These are phyloP conservation scores for Terana coerulea DNA, from an alignment of 768 basidiomycete species.

Conservation along the genomic window DNA sequence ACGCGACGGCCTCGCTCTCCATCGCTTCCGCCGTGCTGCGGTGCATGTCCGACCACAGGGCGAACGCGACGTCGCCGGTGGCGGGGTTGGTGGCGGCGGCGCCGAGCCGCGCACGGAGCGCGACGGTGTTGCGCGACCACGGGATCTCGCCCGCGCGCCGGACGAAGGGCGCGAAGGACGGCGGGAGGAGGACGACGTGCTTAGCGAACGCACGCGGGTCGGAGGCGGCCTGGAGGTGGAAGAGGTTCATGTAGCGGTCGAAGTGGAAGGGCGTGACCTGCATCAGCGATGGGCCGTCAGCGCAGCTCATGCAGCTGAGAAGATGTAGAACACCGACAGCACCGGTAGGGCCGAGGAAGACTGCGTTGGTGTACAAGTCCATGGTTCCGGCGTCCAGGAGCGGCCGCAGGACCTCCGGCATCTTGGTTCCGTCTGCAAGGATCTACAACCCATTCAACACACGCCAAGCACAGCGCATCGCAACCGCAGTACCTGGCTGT, in stretches of 20 bases:
- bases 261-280: constrained; percentile 23
- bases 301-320: not conserved
- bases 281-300: not conserved
- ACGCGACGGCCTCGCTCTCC: constrained; percentile 12
- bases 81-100: no score
- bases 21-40: constrained; percentile 9
- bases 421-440: constrained; percentile 3
- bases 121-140: not conserved
- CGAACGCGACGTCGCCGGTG: not conserved
- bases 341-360: constrained; percentile 21
- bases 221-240: constrained; percentile 20
- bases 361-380: constrained; percentile 21
- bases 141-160: not conserved
- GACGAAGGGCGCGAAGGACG: constrained; percentile 11
- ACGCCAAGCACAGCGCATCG: not conserved
- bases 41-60: not conserved
- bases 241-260: constrained; percentile 24
- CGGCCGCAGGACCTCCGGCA: constrained; percentile 11
- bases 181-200: constrained; percentile 21
- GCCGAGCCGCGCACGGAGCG: not conserved
- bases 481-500: not conserved
- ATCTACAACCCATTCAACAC: no score
- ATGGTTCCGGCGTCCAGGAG: constrained; percentile 11
- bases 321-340: constrained; percentile 13
- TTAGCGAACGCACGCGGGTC: constrained; percentile 15